phyloP scores from a whole-genome alignment of 371 early-diverging fungal species.

The Apophysomyces trapeziformis region DNA sequence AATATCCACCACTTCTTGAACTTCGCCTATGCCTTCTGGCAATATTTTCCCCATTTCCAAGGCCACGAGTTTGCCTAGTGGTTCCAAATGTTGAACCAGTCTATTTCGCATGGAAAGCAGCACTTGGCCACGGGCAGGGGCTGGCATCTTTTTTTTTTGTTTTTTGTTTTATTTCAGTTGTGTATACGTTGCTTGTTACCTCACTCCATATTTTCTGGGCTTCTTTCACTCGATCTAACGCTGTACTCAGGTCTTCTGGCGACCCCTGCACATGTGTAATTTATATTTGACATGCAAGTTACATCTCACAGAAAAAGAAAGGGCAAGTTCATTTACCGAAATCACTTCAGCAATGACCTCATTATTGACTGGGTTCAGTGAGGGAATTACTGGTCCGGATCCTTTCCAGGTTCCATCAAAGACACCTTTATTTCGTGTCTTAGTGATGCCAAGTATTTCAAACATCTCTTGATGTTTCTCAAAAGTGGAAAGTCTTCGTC shows the following conservation, averaged over 20 bases:
- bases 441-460: slow-evolving; percentile 69
- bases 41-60: slow-evolving; percentile 97
- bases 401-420: slow-evolving; percentile 92
- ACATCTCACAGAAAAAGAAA: slow-evolving; percentile 9
- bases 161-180: not conserved
- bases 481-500: slow-evolving; percentile 46
- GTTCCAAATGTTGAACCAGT: slow-evolving; percentile 74
- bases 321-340: slow-evolving; percentile 53
- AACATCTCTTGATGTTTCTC: slow-evolving; percentile 57
- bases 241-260: slow-evolving; percentile 38
- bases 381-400: slow-evolving; percentile 74
- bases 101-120: slow-evolving; percentile 92
- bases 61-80: slow-evolving; percentile 85
- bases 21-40: slow-evolving; percentile 96
- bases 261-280: slow-evolving; percentile 33
- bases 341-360: slow-evolving; percentile 83
- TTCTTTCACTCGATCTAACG: slow-evolving; percentile 64
- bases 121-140: slow-evolving; percentile 92
- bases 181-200: slow-evolving; percentile 24
- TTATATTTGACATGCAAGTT: not conserved
- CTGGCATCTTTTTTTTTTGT: slow-evolving; percentile 64
- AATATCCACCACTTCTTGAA: slow-evolving; percentile 97
- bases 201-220: slow-evolving; percentile 77
- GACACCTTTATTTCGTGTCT: slow-evolving; percentile 82
- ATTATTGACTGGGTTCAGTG: slow-evolving; percentile 88